phyloP scores from a whole-genome alignment of 805 yeast genomes.

The Kazachstania kunashirensis region DNA sequence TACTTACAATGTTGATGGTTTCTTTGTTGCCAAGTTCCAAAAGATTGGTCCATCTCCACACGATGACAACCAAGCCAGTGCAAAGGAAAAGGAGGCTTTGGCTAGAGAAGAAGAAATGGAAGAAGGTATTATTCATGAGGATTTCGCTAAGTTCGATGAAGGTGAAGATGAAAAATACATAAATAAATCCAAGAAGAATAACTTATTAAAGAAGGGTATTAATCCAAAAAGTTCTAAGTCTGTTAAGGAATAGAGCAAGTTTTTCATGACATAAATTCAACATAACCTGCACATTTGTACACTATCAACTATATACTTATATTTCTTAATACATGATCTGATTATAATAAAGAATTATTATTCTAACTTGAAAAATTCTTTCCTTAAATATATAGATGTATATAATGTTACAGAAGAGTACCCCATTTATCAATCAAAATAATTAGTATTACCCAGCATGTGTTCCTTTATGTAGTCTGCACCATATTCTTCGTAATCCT shows the following conservation, averaged over 20 bases:
- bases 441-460: constrained; percentile 51
- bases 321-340: no score
- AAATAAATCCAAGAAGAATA: constrained; percentile 55
- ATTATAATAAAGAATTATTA: no score
- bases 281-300: not conserved
- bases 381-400: no score
- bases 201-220: constrained; percentile 60
- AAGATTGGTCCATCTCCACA: constrained; percentile 81
- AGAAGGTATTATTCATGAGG: constrained; percentile 75
- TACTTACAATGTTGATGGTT: constrained; percentile 96
- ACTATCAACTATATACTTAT: constrained; percentile 1
- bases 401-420: no score
- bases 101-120: constrained; percentile 77
- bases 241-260: not conserved
- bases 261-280: not conserved
- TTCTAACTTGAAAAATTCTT: no score
- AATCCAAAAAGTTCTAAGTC: constrained; percentile 40
- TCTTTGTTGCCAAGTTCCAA: constrained; percentile 92
- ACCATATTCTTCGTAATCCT: constrained; percentile 83
- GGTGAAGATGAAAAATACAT: constrained; percentile 68
- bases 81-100: constrained; percentile 69
- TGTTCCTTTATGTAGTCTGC: constrained; percentile 84
- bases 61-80: constrained; percentile 79
- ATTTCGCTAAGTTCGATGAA: constrained; percentile 74
- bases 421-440: no score